Evolutionary conservation across 2,329 filamentous ascomycete genomes (phyloP).

Genomic region (Fusarium solani-melongenae): DNA sequence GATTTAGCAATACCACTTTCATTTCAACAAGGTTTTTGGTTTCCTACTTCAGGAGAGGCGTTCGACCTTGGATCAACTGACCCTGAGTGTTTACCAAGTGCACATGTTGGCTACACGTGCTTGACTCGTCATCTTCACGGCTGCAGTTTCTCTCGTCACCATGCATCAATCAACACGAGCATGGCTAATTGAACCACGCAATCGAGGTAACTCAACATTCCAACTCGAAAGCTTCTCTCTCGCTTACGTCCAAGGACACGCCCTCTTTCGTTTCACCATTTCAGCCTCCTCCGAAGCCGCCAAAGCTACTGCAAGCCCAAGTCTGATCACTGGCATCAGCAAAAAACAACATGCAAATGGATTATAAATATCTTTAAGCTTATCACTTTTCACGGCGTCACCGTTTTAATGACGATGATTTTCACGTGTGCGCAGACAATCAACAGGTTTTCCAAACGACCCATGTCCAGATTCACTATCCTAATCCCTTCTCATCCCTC

Average conservation of each 20-base stretch:
- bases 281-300: background rate
- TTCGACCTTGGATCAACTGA: background rate
- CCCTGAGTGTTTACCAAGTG: background rate
- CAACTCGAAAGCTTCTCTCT: background rate
- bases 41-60: background rate
- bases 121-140: background rate
- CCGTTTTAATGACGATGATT: background rate
- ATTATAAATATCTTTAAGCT: background rate
- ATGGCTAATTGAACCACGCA: background rate
- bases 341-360: background rate
- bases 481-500: conserved; percentile 2
- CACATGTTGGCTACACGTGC: background rate
- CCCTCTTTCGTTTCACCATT: background rate
- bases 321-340: background rate
- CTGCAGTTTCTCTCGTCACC: background rate
- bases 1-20: background rate
- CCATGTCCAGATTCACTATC: conserved; percentile 35
- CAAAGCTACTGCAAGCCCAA: background rate
- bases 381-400: background rate
- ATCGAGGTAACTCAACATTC: background rate
- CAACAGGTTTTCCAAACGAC: background rate
- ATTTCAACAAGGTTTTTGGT: too few relatives aligned
- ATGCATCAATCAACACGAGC: background rate
- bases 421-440: background rate
- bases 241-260: background rate